A percentile compares a stretch with the other conserved stretches of the same genome.
Evolutionary conservation across 2,329 filamentous ascomycete genomes (phyloP).

Genomic region (Calonectria naviculata): DNA sequence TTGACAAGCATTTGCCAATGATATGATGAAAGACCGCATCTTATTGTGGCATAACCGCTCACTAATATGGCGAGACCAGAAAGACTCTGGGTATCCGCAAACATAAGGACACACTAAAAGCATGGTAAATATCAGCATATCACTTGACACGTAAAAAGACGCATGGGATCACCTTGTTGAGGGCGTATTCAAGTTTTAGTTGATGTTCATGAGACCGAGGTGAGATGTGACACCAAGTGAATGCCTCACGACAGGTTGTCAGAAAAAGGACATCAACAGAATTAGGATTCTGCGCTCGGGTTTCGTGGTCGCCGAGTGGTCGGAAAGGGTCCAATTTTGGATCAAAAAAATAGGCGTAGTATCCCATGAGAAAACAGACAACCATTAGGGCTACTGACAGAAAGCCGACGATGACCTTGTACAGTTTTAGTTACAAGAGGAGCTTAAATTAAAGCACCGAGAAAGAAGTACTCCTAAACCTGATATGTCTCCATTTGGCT

Average conservation of each 20-base stretch:
- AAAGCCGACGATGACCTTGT: background rate
- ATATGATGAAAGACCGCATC: slow-evolving; percentile 59
- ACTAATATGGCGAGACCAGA: background rate
- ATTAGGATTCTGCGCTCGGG: background rate
- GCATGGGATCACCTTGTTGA: background rate
- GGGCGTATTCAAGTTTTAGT: background rate
- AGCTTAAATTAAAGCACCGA: background rate
- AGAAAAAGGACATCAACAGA: background rate
- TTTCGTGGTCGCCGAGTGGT: background rate
- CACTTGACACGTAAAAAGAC: background rate
- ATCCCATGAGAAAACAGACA: background rate
- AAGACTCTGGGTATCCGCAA: background rate
- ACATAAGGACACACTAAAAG: background rate
- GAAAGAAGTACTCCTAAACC: background rate
- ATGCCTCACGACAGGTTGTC: background rate
- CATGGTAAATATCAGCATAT: background rate
- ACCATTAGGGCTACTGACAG: background rate
- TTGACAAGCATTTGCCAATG: slow-evolving; percentile 42
- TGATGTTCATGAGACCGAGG: background rate
- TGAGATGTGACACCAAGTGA: background rate
- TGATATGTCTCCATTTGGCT: background rate
- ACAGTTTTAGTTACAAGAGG: background rate
- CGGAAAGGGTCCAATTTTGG: background rate
- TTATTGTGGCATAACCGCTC: background rate
- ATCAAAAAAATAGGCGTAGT: background rate